These are phyloP conservation scores for Saxispiralis lemnorum DNA, from an alignment of 495 filamentous ascomycete species.

Conservation along the genomic window DNA sequence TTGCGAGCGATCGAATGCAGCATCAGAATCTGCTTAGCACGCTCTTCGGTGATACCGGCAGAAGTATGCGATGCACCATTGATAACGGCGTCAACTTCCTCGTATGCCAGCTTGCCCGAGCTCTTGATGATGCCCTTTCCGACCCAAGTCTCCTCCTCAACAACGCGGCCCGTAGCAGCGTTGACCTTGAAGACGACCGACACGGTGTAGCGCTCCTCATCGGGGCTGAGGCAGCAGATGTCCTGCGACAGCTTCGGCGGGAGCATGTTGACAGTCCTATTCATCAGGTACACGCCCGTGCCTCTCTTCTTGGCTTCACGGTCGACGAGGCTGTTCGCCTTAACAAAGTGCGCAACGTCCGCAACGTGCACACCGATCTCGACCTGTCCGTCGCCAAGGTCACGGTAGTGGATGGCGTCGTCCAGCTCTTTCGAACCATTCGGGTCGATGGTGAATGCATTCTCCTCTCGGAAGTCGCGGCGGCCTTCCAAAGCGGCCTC, in stretches of 20 bases:
- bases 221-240: conserved; percentile 70
- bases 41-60: conserved; percentile 39
- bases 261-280: conserved; percentile 78
- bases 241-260: conserved; percentile 70
- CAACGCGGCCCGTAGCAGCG: conserved; percentile 53
- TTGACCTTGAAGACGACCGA: conserved; percentile 85
- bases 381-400: conserved; percentile 60
- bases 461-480: conserved; percentile 79
- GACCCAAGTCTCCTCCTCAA: conserved; percentile 76
- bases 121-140: conserved; percentile 90
- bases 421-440: conserved; percentile 70
- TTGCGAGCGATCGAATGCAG: conserved; percentile 65
- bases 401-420: conserved; percentile 80
- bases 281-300: conserved; percentile 84
- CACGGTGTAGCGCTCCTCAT: conserved; percentile 74
- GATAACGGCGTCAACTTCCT: conserved; percentile 67
- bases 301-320: conserved; percentile 96
- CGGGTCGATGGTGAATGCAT: conserved; percentile 80
- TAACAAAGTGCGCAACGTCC: conserved; percentile 93
- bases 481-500: conserved; percentile 56
- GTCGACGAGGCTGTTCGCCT: conserved; percentile 86
- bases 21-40: conserved; percentile 53
- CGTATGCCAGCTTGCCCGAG: conserved; percentile 62
- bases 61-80: conserved; percentile 24
- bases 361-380: conserved; percentile 93